A percentile compares a stretch with the other conserved stretches of the same genome.
phyloP scores from a whole-genome alignment of 148 eudicot species.

The Camellia granthamiana region DNA sequence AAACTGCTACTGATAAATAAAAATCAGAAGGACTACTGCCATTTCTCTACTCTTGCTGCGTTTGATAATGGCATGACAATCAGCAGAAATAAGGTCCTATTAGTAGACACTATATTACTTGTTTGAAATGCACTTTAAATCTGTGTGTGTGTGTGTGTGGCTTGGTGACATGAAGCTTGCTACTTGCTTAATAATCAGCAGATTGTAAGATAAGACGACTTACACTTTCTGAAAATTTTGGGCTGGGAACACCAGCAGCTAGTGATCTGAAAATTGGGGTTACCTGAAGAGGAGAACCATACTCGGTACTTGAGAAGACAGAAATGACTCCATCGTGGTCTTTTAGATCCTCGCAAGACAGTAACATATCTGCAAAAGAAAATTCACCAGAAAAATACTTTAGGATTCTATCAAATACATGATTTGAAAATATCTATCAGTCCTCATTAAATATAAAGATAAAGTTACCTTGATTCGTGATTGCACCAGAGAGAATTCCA shows the following conservation, averaged over 20 bases:
- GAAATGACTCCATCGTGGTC: slow-evolving; percentile 25
- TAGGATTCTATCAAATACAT: neutral
- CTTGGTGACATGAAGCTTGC: neutral
- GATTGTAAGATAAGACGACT: slow-evolving; percentile 32
- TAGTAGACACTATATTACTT: neutral
- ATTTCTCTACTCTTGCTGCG: neutral
- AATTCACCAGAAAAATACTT: neutral
- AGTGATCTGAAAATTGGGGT: slow-evolving; percentile 76
- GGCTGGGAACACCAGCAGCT: slow-evolving; percentile 85
- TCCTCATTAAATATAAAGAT: neutral
- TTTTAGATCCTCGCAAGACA: slow-evolving; percentile 25
- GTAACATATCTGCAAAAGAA: slow-evolving; percentile 28
- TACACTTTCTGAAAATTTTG: slow-evolving; percentile 98
- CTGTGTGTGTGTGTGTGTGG: neutral
- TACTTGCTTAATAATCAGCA: slow-evolving; percentile 1
- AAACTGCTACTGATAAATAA: neutral
- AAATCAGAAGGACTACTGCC: neutral
- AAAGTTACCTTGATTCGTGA: slow-evolving; percentile 40
- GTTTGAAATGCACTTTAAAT: neutral
- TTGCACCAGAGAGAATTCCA: slow-evolving; percentile 28
- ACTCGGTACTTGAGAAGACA: slow-evolving; percentile 45
- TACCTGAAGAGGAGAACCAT: slow-evolving; percentile 70
- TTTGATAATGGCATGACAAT: neutral
- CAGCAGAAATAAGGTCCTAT: neutral
- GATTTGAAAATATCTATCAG: neutral